Evolutionary conservation across 495 filamentous ascomycete genomes (phyloP).

Genomic region (Barbatosphaeria neglecta): DNA sequence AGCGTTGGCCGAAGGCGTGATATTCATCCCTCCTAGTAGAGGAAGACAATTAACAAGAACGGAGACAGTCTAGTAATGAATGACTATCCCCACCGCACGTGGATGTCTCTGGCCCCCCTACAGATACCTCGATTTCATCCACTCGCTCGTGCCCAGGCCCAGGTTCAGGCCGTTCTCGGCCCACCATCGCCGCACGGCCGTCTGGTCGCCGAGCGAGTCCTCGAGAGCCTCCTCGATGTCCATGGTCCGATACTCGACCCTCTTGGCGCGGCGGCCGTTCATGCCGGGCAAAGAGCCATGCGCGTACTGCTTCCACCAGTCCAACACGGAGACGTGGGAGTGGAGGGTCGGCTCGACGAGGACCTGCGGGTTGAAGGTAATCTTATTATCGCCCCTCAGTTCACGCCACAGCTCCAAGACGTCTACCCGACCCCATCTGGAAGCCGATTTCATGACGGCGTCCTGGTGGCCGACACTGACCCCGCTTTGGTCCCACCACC

Average conservation of each 20-base stretch:
- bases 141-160: conserved; percentile 77
- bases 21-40: too few species aligned
- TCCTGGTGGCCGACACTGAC: conserved; percentile 66
- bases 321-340: conserved; percentile 68
- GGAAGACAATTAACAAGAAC: too few species aligned
- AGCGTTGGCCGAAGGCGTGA: too few species aligned
- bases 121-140: conserved; percentile 58
- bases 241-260: conserved; percentile 86
- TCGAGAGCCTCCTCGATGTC: conserved; percentile 92
- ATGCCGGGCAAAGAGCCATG: conserved; percentile 37
- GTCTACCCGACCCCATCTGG: conserved; percentile 72
- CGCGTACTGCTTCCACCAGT: conserved; percentile 81
- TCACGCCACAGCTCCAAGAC: conserved; percentile 75
- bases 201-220: conserved; percentile 61
- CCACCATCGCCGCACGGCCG: conserved; percentile 75
- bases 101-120: conserved; percentile 4
- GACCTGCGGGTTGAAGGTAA: conserved; percentile 82
- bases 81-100: too few species aligned
- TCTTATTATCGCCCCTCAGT: conserved; percentile 62
- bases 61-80: too few species aligned
- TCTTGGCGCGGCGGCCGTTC: conserved; percentile 26
- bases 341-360: conserved; percentile 80
- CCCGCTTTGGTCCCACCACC: conserved; percentile 72
- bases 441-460: conserved; percentile 70
- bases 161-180: conserved; percentile 78